Base-by-base conservation (phyloP, 176 grass and related monocot species). In the Sorghum bicolor region DNA sequence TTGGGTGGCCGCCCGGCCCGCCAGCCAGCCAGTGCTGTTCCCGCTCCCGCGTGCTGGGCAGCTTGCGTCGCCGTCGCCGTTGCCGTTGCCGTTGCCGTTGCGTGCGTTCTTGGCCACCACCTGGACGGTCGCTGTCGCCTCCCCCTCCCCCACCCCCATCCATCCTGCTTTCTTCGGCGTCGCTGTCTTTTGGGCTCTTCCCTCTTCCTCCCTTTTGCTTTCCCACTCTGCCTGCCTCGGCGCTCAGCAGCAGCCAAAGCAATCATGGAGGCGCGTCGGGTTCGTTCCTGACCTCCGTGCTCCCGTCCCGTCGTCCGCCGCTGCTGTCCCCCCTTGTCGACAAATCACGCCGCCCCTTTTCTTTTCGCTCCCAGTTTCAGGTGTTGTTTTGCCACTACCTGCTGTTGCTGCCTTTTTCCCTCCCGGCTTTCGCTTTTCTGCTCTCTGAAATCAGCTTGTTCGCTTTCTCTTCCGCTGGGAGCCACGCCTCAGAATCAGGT, bases 21-120 rank as follows among this genome's bases (percentile, higher is more conserved):
- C 15, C 48, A 53, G 48, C 53, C 22, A 57, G 8, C 20, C 20
- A 24, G 3, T 11, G 55, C 55, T 58, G 55, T 58, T 58, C 55
- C 55, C 55, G 22, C 22, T 58, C 55, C 55, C 55, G 22, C 22
- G 55, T 8, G 9, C 55, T 58, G 55, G 55, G 55, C 55, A 58
- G 53, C 52, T 22, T 3, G 5, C 33, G 68, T 48, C 70, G 22
- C 30, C 47, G 69, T 78, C 64, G 74, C 81, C n/a, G n/a, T 48
- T 76, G 22, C 30, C 47, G 69, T 78, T 71, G 74, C 81, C n/a
- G n/a, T 48, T 76, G 22, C 30, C 47, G 69, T 78, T 71, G 74
- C 81, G 72, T 75, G 78, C 70, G 22, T 86, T 72, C 61, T 65
- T 80, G 69, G 80, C 33, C 88, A 90, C 68, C 52, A 55, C 52